Conservation (phyloP, 2,329 filamentous ascomycete genomes). For the Gaeumannomyces tritici region DNA sequence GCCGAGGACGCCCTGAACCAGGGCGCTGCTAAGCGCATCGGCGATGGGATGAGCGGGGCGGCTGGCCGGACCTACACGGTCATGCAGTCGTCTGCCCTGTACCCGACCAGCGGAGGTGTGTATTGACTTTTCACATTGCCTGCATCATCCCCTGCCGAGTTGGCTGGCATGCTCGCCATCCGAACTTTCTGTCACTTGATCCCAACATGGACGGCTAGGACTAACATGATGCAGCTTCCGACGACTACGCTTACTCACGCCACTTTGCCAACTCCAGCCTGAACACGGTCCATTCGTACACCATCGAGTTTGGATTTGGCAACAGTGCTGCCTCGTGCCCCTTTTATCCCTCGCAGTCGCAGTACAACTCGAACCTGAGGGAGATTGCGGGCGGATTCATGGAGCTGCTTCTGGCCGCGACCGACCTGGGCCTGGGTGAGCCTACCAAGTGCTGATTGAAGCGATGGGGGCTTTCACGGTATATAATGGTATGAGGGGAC, state of each 20-base stretch:
- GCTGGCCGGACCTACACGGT: conserved; percentile 25
- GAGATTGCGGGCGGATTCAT: conserved; percentile 37
- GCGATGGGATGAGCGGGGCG: conserved; percentile 15
- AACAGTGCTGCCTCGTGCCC: conserved; percentile 22
- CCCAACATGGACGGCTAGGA: too few species aligned
- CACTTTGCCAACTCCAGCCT: conserved; percentile 26
- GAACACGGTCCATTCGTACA: conserved; percentile 30
- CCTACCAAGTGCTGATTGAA: not conserved
- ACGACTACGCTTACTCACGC: conserved; percentile 35
- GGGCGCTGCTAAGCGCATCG: not conserved
- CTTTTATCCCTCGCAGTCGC: conserved; percentile 33
- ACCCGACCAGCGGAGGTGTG: conserved; percentile 31
- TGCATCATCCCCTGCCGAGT: too few species aligned
- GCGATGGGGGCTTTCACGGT: too few species aligned
- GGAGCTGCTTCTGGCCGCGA: conserved; percentile 23
- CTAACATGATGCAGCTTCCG: conserved; percentile 18
- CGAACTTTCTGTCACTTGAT: too few species aligned
- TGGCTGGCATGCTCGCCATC: too few species aligned
- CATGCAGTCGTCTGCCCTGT: conserved; percentile 29
- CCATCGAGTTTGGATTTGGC: conserved; percentile 36
- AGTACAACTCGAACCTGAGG: conserved; percentile 32
- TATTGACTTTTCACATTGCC: too few species aligned
- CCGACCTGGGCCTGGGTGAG: conserved; percentile 1
- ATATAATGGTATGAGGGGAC: too few species aligned
- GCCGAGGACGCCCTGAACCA: conserved; percentile 16